phyloP scores from a whole-genome alignment of 208 protist species.

The Leishmania arabica region DNA sequence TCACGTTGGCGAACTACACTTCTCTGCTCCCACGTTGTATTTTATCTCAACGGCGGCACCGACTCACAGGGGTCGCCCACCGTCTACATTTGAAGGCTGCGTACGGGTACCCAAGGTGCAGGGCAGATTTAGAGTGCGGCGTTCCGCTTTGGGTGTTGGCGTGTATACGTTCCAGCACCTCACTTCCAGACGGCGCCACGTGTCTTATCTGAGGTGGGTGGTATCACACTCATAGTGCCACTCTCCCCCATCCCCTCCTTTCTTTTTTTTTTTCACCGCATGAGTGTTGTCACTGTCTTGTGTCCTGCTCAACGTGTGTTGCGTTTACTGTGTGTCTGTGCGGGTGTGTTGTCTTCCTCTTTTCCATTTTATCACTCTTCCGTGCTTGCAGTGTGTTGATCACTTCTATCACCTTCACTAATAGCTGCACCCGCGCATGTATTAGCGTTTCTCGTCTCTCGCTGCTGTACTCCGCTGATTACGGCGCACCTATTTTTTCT shows the following conservation, averaged over 20 bases:
- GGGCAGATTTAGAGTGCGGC: not conserved
- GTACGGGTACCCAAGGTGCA: not conserved
- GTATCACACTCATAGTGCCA: too few species aligned
- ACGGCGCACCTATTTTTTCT: not conserved
- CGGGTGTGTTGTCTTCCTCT: not conserved
- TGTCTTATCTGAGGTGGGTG: not conserved
- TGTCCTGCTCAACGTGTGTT: not conserved
- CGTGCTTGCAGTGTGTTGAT: not conserved
- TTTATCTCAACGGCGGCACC: too few species aligned
- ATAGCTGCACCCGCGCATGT: not conserved
- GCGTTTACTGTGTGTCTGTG: not conserved
- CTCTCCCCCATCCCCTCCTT: too few species aligned
- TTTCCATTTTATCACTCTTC: not conserved
- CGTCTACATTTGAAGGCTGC: not conserved
- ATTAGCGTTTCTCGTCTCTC: not conserved
- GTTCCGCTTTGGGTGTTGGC: not conserved
- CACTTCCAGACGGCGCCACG: not conserved
- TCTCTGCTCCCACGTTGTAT: too few species aligned
- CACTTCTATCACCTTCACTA: not conserved
- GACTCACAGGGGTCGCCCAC: too few species aligned
- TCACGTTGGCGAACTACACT: not conserved
- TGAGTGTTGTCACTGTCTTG: not conserved
- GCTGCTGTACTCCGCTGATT: not conserved
- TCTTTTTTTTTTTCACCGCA: not conserved
- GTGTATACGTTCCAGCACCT: not conserved